Evolutionary conservation across 2,329 filamentous ascomycete species (phyloP), one percentile per base, ranked within the genome.

Genomic region (Dactylellina sp.): DNA sequence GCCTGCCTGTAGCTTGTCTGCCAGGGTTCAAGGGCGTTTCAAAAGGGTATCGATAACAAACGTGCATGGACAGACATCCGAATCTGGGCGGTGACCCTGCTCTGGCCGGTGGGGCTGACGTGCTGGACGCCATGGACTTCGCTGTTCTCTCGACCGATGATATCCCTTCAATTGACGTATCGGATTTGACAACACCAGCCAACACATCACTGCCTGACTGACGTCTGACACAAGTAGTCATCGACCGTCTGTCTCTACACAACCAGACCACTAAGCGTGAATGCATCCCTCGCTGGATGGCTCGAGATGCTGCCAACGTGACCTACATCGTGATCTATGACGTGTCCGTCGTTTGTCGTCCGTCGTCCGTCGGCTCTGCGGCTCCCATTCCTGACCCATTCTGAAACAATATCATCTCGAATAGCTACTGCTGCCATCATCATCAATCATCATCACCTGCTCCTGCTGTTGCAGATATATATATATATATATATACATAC

Each of bases 291-390:
- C 32, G 32, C 12, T 6, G 32, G 6, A 12, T 6, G 32, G 6
- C 12, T 40, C 37, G 9, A 9, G 59, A 62, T 62, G 59, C 59
- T 64, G 64, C 64, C 64, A 70, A 70, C 64, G 64, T 70, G 64
- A 70, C 64, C 39, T 61, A 25, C 12, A 28, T 60, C 64, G 56
- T 70, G 66, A 71, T 71, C 66, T 57, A 71, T 71, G 66, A 71
- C 66, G 66, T 71, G 66, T 62, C 66, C 65, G 47, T 56, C 65
- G n/a, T n/a, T n/a, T n/a, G n/a, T n/a, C n/a, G n/a, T n/a, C n/a
- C n/a, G n/a, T n/a, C n/a, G n/a, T n/a, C n/a, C n/a, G n/a, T n/a
- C n/a, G n/a, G n/a, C n/a, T n/a, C n/a, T n/a, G n/a, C n/a, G n/a
- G 47, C 47, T 65, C 39, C 52, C 11, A 16, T 7, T 56, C 47